These are phyloP conservation scores for Colletotrichum nymphaeae DNA, from an alignment of 2,329 filamentous ascomycete species.

Conservation along the genomic window DNA sequence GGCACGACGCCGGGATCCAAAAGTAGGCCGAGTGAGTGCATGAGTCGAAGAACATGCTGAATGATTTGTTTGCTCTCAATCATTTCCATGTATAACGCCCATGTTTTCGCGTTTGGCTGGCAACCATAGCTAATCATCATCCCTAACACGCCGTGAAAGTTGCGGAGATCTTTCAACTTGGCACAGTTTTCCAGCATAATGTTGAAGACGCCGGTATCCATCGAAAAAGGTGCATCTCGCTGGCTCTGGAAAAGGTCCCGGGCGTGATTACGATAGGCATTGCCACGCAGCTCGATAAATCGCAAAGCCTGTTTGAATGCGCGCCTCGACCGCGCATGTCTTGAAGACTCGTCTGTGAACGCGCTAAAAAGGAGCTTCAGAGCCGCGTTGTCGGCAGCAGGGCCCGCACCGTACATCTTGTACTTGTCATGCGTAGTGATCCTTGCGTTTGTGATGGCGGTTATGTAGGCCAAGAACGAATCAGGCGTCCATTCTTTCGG, in stretches of 20 bases:
- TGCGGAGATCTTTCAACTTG: constrained; percentile 52
- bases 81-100: constrained; percentile 61
- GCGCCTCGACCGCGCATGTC: constrained; percentile 48
- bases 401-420: constrained; percentile 47
- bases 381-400: constrained; percentile 51
- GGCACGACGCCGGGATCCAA: constrained; percentile 48
- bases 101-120: constrained; percentile 57
- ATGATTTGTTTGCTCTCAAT: constrained; percentile 69
- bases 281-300: constrained; percentile 49
- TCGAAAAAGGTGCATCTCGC: constrained; percentile 49
- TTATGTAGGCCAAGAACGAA: constrained; percentile 56
- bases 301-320: constrained; percentile 57
- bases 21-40: constrained; percentile 58
- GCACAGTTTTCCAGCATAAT: constrained; percentile 56
- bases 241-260: constrained; percentile 50
- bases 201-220: constrained; percentile 61
- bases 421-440: constrained; percentile 47
- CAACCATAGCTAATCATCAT: constrained; percentile 54
- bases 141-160: constrained; percentile 53
- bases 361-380: constrained; percentile 51
- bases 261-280: constrained; percentile 40
- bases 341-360: constrained; percentile 50
- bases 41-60: constrained; percentile 57
- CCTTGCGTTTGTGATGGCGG: constrained; percentile 51
- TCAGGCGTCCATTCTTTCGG: constrained; percentile 55